Evolutionary conservation across 176 grass and related monocot genomes (phyloP).

Genomic region (Bromus sterilis): DNA sequence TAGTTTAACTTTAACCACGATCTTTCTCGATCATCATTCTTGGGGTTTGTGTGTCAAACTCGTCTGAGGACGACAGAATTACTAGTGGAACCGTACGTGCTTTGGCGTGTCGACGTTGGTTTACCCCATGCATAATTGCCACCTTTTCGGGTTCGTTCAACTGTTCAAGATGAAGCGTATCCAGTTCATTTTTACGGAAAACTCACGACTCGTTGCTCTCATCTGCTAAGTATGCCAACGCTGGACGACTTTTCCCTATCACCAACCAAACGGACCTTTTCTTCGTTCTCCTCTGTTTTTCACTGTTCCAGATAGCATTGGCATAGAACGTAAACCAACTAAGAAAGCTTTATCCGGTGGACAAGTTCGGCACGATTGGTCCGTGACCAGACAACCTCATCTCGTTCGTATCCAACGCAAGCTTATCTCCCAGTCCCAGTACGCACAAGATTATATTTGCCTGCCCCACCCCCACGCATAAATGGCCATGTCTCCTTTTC

Average conservation of each 20-base stretch:
- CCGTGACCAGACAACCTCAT: background rate
- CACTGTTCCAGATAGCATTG: background rate
- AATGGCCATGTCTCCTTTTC: conserved; percentile 17
- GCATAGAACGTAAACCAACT: background rate
- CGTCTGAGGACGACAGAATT: too few relatives aligned
- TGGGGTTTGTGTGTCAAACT: background rate
- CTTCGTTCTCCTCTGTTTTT: background rate
- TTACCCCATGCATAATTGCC: too few relatives aligned
- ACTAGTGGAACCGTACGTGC: background rate
- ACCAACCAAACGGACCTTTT: too few relatives aligned
- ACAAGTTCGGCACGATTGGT: conserved; percentile 5
- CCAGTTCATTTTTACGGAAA: too few relatives aligned
- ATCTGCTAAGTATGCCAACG: too few relatives aligned
- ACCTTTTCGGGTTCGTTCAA: too few relatives aligned
- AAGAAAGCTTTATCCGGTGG: background rate
- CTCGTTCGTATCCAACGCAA: background rate
- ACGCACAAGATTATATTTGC: background rate
- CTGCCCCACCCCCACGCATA: conserved; percentile 8
- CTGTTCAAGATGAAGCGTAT: too few relatives aligned
- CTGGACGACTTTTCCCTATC: too few relatives aligned
- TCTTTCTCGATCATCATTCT: background rate
- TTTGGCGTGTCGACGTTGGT: background rate
- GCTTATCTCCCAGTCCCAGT: background rate
- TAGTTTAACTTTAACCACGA: background rate
- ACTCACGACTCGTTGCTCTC: too few relatives aligned